Evolutionary conservation across 1,139 yeast genomes (phyloP).

Genomic region (Suhomyces atakaporum): DNA sequence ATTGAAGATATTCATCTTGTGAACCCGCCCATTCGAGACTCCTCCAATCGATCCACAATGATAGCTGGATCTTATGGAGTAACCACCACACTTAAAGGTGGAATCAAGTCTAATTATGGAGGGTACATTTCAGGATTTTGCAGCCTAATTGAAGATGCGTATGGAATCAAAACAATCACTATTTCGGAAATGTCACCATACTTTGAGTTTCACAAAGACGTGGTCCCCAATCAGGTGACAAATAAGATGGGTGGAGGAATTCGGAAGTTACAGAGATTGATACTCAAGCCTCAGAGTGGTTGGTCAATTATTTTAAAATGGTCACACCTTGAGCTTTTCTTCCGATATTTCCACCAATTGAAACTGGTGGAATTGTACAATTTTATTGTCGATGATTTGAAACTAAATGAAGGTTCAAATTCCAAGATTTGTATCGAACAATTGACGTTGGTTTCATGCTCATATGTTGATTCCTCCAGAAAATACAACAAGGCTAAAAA

Average conservation of each 20-base stretch:
- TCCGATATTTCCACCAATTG: conserved; percentile 46
- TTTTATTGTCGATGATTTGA: conserved; percentile 48
- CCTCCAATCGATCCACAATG: conserved; percentile 27
- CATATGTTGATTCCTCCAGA: conserved; percentile 23
- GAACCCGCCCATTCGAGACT: conserved; percentile 37
- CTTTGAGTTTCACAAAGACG: conserved; percentile 45
- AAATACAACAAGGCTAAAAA: conserved; percentile 16
- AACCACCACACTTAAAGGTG: conserved; percentile 24
- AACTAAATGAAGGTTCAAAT: conserved; percentile 15
- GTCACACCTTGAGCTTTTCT: conserved; percentile 26
- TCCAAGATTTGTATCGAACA: conserved; percentile 19
- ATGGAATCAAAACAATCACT: conserved; percentile 29
- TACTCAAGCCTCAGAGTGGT: conserved; percentile 46
- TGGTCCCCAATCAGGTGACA: conserved; percentile 5
- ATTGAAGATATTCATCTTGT: conserved; percentile 28
- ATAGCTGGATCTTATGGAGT: conserved; percentile 45
- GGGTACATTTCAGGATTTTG: conserved; percentile 28
- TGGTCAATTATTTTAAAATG: conserved; percentile 51
- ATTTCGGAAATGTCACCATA: conserved; percentile 53
- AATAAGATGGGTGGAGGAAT: no score
- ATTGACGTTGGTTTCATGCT: conserved; percentile 29
- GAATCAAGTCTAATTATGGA: conserved; percentile 24
- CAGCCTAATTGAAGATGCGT: conserved; percentile 32
- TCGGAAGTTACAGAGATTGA: conserved; percentile 26
- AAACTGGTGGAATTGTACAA: conserved; percentile 46